Evolutionary conservation across 768 basidiomycete genomes (phyloP).

Genomic region (Rickenella mellea): DNA sequence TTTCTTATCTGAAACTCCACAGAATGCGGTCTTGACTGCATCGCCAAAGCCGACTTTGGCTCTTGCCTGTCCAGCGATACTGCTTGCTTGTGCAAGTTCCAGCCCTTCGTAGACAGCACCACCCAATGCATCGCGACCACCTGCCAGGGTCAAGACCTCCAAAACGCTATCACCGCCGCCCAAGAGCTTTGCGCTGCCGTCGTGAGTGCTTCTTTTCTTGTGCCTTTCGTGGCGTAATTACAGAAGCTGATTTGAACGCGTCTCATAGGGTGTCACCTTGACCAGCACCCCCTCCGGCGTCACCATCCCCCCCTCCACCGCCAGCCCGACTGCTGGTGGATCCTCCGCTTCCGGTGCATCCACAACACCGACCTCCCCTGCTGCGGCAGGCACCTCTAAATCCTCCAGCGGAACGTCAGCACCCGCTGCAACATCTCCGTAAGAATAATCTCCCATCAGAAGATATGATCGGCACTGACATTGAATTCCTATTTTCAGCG

Average conservation of each 20-base stretch:
- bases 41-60: constrained; percentile 31
- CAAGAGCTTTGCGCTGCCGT: constrained; percentile 35
- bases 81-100: constrained; percentile 46
- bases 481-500: constrained; percentile 6
- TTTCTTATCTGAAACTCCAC: constrained; percentile 1
- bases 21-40: constrained; percentile 48
- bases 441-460: neutral
- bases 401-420: constrained; percentile 2
- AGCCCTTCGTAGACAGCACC: constrained; percentile 33
- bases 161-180: constrained; percentile 30
- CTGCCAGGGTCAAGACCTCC: constrained; percentile 41
- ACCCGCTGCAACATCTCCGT: constrained; percentile 2
- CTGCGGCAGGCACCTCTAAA: constrained; percentile 1
- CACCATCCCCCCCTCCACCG: constrained; percentile 9
- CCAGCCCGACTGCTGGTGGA: constrained; percentile 6
- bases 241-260: constrained; percentile 14
- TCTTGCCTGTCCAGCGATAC: constrained; percentile 41
- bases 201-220: constrained; percentile 26
- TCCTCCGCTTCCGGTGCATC: constrained; percentile 1
- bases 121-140: constrained; percentile 36
- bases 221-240: neutral
- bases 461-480: neutral
- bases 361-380: neutral
- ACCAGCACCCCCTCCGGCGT: constrained; percentile 20
- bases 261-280: constrained; percentile 49